phyloP scores from a whole-genome alignment of 192 early-diverging fungal species.

The Radiomyces spectabilis region DNA sequence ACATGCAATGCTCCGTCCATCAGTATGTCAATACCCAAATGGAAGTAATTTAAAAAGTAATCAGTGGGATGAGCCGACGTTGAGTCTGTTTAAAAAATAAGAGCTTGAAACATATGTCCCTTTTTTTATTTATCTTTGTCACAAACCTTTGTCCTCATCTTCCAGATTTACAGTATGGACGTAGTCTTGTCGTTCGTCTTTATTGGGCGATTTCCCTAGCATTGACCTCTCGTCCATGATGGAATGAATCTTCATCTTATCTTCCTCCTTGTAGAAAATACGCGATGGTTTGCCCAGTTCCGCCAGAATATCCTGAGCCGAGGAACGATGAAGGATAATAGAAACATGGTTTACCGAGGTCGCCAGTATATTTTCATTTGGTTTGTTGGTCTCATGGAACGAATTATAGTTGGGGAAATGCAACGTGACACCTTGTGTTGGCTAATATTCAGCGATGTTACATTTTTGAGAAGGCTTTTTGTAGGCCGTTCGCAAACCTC shows the following conservation, averaged over 20 bases:
- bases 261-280: slow-evolving; percentile 60
- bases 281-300: slow-evolving; percentile 59
- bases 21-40: slow-evolving; percentile 63
- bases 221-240: slow-evolving; percentile 17
- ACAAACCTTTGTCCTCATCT: slow-evolving; percentile 11
- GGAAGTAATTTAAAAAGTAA: slow-evolving; percentile 76
- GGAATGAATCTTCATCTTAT: slow-evolving; percentile 66
- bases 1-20: slow-evolving; percentile 60
- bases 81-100: slow-evolving; percentile 7
- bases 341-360: slow-evolving; percentile 15
- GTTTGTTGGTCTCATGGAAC: background rate
- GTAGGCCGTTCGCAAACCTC: background rate
- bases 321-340: slow-evolving; percentile 43
- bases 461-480: background rate
- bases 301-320: slow-evolving; percentile 63
- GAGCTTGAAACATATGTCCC: background rate
- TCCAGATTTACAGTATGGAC: too few relatives aligned
- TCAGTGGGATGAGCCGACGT: slow-evolving; percentile 38
- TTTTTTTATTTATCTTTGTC: slow-evolving; percentile 4
- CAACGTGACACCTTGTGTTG: slow-evolving; percentile 31
- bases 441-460: slow-evolving; percentile 8
- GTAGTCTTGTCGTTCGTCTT: background rate
- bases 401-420: slow-evolving; percentile 24
- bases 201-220: background rate
- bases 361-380: background rate